Evolutionary conservation across 2,329 filamentous ascomycete genomes (phyloP).

Genomic region (Trichoderma oligosporum): DNA sequence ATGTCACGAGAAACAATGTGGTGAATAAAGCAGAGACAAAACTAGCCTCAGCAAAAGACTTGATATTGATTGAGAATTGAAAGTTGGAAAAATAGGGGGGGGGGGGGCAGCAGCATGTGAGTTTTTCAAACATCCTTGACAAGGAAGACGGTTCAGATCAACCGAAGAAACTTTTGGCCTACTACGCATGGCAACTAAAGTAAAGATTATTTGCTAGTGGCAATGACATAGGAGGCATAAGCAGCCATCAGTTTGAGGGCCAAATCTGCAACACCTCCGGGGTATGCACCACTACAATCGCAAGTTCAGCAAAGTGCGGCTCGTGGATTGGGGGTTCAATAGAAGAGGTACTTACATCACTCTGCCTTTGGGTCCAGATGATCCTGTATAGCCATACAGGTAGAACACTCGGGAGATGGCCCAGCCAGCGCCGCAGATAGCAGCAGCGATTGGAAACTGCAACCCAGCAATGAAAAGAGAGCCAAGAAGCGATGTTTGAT

Average conservation of each 20-base stretch:
- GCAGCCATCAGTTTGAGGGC: slow-evolving; percentile 42
- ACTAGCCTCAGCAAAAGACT: too few species aligned
- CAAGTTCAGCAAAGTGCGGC: slow-evolving; percentile 18
- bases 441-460: slow-evolving; percentile 48
- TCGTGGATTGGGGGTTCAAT: neutral
- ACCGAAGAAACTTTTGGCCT: neutral
- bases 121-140: too few species aligned
- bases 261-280: slow-evolving; percentile 35
- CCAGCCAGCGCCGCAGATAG: slow-evolving; percentile 51
- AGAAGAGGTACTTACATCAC: slow-evolving; percentile 29
- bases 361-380: slow-evolving; percentile 44
- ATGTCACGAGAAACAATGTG: too few species aligned
- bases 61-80: too few species aligned
- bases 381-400: slow-evolving; percentile 50
- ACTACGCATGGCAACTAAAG: neutral
- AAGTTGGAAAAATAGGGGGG: too few species aligned
- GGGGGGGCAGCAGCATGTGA: too few species aligned
- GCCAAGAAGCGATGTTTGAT: slow-evolving; percentile 50
- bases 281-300: slow-evolving; percentile 34
- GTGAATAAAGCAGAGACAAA: too few species aligned
- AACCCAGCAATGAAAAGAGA: slow-evolving; percentile 55
- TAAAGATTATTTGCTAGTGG: slow-evolving; percentile 30
- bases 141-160: too few species aligned
- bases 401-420: slow-evolving; percentile 51
- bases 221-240: slow-evolving; percentile 40